Base-by-base conservation (phyloP, 1,284 basidiomycete genomes). In the Prillingera fragicola region DNA sequence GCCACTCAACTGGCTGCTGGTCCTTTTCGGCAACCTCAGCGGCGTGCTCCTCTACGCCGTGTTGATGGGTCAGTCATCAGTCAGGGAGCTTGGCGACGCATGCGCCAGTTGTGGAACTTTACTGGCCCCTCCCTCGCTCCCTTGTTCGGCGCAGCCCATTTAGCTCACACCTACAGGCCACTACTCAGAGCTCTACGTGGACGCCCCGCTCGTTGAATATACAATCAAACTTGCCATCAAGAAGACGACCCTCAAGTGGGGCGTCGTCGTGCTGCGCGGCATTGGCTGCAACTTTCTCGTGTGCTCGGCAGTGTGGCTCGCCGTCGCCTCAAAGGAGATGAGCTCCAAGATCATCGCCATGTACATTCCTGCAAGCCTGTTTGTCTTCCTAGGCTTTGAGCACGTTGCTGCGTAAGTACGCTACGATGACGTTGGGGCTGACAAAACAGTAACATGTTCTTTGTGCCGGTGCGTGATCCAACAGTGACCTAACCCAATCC, bases 281-380 rank as follows among this genome's bases (percentile, higher is more conserved):
- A 70, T 71, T 38, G 67, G 69, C 3, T 71, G 67, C 47, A 70
- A 71, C 56, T 62, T 66, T 37, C 50, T 70, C 14, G 68, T 71
- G 21, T 63, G 62, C 48, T 55, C 62, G 21, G 66, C 66, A 14
- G 63, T 71, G 21, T 69, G 62, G 54, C 63, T 68, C 26, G 63
- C 59, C 8, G 38, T 54, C 3, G 46, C 58, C 2, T 58, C 64
- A 6, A 56, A 61, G 13, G 69, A 70, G 41, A 58, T 56, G 9
- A 41, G 61, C 13, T 57, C 56, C 26, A 70, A 70, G 49, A 59
- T 70, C 12, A 42, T 62, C 22, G 63, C 60, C 3, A 40, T 61
- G n/a, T 63, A 64, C 48, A 59, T 70, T 54, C 69, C 69, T 8
- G 59, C 69, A 33, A 60, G 63, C 34, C 52, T 63, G 18, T 70